These are phyloP conservation scores for Polyplosphaeria fusca DNA, from an alignment of 495 filamentous ascomycete genomes.

Conservation along the genomic window DNA sequence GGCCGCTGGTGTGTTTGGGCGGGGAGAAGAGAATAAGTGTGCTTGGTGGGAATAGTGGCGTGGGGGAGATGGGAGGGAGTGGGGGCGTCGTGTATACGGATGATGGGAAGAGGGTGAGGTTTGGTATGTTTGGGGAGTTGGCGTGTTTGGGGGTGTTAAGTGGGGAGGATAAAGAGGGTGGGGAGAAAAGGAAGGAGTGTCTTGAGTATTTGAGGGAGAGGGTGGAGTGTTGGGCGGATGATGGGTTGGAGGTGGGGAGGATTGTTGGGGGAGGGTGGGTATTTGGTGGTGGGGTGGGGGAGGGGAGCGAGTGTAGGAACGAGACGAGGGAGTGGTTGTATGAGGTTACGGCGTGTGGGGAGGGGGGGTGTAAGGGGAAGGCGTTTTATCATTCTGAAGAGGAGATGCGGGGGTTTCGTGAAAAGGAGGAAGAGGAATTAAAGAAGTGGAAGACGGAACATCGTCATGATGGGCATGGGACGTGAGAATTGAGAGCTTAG, in stretches of 20 bases:
- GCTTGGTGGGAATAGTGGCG: neutral
- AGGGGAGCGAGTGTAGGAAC: slow-evolving; percentile 16
- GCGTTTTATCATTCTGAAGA: neutral
- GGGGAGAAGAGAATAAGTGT: neutral
- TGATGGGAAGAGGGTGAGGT: too few relatives aligned
- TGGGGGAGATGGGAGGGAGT: too few relatives aligned
- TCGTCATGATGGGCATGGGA: too few relatives aligned
- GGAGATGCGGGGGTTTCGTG: neutral
- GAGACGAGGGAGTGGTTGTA: slow-evolving; percentile 13
- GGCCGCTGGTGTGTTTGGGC: neutral
- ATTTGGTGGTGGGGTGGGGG: neutral
- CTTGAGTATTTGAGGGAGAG: slow-evolving; percentile 20
- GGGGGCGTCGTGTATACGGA: too few relatives aligned
- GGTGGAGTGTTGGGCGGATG: slow-evolving; percentile 12
- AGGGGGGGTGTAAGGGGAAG: neutral
- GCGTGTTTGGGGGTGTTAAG: too few relatives aligned
- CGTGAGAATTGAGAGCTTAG: neutral
- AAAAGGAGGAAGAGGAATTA: neutral
- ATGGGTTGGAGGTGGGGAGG: slow-evolving; percentile 10
- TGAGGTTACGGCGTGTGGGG: slow-evolving; percentile 14
- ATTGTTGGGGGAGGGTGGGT: slow-evolving; percentile 1
- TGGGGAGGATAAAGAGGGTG: neutral
- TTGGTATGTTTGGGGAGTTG: too few relatives aligned
- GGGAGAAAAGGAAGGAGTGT: slow-evolving; percentile 17
- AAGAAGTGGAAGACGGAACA: slow-evolving; percentile 7